Conservation (phyloP, 345 rosid species). For the Firmiana major region DNA sequence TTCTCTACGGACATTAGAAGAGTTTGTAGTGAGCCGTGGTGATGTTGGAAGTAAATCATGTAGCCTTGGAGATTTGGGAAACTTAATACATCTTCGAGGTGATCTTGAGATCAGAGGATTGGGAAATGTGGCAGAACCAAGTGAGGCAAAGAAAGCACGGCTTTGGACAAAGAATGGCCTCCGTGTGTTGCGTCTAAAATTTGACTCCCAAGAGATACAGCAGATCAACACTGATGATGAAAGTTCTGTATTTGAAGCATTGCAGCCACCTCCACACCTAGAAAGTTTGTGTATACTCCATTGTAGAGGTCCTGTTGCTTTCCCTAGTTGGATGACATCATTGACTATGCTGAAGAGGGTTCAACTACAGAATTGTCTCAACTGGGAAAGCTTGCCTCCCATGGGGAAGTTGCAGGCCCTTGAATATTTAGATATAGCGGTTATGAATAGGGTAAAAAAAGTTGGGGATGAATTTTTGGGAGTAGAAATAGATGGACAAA, state of each 20-base stretch:
- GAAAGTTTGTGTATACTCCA: slow-evolving; percentile 1
- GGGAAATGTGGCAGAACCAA: not conserved
- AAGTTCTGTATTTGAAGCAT: not conserved
- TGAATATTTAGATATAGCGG: slow-evolving; percentile 2
- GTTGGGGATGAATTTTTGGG: slow-evolving; percentile 1
- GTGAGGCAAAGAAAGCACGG: not conserved
- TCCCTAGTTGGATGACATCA: not conserved
- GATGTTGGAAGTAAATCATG: slow-evolving; percentile 1
- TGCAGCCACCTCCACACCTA: slow-evolving; percentile 1
- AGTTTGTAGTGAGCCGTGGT: slow-evolving; percentile 4
- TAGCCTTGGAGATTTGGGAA: slow-evolving; percentile 6
- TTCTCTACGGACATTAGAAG: not conserved
- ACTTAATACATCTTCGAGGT: not conserved
- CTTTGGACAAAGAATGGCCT: not conserved
- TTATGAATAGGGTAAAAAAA: slow-evolving; percentile 2
- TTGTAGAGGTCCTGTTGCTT: not conserved
- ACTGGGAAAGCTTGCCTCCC: not conserved
- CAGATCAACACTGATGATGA: not conserved
- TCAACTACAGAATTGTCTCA: not conserved
- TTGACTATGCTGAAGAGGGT: slow-evolving; percentile 1
- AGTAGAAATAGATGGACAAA: not conserved
- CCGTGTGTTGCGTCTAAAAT: not conserved
- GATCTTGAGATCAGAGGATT: slow-evolving; percentile 1
- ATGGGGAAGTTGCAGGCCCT: slow-evolving; percentile 4
- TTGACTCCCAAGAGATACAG: slow-evolving; percentile 3